phyloP scores from a whole-genome alignment of 179 eudicot species.

The Sideroxylon spinosum region DNA sequence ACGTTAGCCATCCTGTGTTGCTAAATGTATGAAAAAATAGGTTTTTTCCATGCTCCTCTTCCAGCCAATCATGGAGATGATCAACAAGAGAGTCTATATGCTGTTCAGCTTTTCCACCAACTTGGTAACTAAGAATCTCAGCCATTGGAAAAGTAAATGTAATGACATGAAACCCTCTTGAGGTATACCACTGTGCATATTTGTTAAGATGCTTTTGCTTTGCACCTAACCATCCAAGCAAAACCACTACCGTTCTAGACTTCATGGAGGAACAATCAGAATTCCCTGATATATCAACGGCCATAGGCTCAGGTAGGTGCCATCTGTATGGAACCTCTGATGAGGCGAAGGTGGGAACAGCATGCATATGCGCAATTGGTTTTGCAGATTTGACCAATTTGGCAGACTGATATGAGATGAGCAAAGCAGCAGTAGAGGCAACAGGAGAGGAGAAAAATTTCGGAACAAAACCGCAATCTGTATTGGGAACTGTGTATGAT shows the following conservation, averaged over 20 bases:
- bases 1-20: slow-evolving; percentile 98
- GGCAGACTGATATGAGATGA: slow-evolving; percentile 61
- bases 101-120: slow-evolving; percentile 88
- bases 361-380: slow-evolving; percentile 37
- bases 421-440: slow-evolving; percentile 35
- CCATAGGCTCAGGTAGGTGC: slow-evolving; percentile 73
- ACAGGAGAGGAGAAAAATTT: slow-evolving; percentile 25
- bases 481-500: slow-evolving; percentile 24
- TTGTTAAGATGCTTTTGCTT: slow-evolving; percentile 87
- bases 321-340: slow-evolving; percentile 74
- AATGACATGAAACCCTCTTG: slow-evolving; percentile 88
- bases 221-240: slow-evolving; percentile 96
- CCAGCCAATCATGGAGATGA: slow-evolving; percentile 84
- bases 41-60: slow-evolving; percentile 83
- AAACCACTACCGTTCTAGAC: slow-evolving; percentile 77
- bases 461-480: slow-evolving; percentile 15
- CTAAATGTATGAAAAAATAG: slow-evolving; percentile 93
- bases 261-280: slow-evolving; percentile 65
- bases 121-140: slow-evolving; percentile 80
- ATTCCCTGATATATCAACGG: slow-evolving; percentile 42
- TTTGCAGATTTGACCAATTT: slow-evolving; percentile 51
- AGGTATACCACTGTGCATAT: slow-evolving; percentile 92
- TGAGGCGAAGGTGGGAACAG: slow-evolving; percentile 28
- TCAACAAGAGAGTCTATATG: slow-evolving; percentile 69
- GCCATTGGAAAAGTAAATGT: slow-evolving; percentile 95